phyloP scores from a whole-genome alignment of 257 asterid species.

The Nicotiana noctiflora region DNA sequence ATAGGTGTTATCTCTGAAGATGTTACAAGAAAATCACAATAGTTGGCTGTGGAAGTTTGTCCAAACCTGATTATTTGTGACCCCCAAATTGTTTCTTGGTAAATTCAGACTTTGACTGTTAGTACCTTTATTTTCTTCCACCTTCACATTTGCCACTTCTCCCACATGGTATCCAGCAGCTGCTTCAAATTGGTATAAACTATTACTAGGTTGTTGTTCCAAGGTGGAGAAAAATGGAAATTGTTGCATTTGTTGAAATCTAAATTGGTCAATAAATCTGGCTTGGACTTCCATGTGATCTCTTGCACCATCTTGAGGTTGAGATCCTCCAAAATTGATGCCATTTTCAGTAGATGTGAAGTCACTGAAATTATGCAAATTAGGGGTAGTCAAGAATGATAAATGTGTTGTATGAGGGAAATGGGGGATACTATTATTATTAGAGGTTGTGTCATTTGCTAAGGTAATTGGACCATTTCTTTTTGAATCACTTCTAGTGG shows the following conservation, averaged over 20 bases:
- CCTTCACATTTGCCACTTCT: slow-evolving; percentile 14
- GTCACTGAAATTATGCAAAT: slow-evolving; percentile 13
- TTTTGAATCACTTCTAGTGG: slow-evolving; percentile 1
- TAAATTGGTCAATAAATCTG: slow-evolving; percentile 23
- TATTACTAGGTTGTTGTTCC: slow-evolving; percentile 10
- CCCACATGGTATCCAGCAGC: neutral
- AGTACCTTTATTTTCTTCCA: slow-evolving; percentile 14
- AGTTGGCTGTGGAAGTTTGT: slow-evolving; percentile 24
- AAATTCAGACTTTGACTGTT: slow-evolving; percentile 6
- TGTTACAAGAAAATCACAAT: slow-evolving; percentile 9
- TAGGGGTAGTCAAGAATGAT: slow-evolving; percentile 17
- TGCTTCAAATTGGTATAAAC: neutral
- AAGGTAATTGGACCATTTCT: neutral
- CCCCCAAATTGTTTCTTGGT: slow-evolving; percentile 15
- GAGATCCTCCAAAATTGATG: slow-evolving; percentile 14
- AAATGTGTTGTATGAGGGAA: slow-evolving; percentile 16
- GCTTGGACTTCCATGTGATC: slow-evolving; percentile 11
- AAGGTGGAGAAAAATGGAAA: slow-evolving; percentile 20
- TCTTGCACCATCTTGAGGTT: slow-evolving; percentile 12
- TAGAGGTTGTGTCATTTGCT: neutral
- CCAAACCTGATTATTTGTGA: slow-evolving; percentile 27
- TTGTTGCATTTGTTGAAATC: slow-evolving; percentile 19
- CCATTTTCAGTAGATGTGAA: slow-evolving; percentile 8
- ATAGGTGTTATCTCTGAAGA: neutral
- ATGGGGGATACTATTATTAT: neutral